phyloP scores from a whole-genome alignment of 2,329 filamentous ascomycete genomes.

The Aspergillus ochraceoroseus region DNA sequence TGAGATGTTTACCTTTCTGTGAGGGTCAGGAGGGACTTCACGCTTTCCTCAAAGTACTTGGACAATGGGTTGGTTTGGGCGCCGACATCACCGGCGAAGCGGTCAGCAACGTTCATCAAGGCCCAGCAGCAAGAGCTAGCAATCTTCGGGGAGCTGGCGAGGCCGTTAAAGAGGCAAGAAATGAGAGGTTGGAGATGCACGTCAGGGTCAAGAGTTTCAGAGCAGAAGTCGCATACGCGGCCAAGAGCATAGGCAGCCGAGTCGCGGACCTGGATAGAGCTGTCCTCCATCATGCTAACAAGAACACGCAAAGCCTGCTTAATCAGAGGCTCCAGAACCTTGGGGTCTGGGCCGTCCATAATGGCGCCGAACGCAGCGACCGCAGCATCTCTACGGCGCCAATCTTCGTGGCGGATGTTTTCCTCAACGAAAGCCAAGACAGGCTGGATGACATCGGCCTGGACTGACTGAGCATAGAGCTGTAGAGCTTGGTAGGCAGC shows the following conservation, averaged over 20 bases:
- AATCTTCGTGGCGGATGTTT: constrained; percentile 85
- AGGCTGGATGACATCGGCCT: constrained; percentile 73
- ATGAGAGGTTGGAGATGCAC: constrained; percentile 81
- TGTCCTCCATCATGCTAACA: constrained; percentile 88
- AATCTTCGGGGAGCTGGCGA: constrained; percentile 92
- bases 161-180: constrained; percentile 78
- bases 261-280: constrained; percentile 83
- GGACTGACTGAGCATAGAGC: constrained; percentile 89
- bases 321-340: constrained; percentile 84
- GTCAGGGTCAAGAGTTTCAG: constrained; percentile 80
- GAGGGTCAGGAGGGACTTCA: constrained; percentile 76
- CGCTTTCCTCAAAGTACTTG: constrained; percentile 86
- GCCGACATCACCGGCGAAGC: constrained; percentile 82
- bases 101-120: constrained; percentile 94
- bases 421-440: constrained; percentile 88
- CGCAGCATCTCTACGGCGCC: constrained; percentile 90
- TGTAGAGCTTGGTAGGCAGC: constrained; percentile 95
- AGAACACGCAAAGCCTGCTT: constrained; percentile 91
- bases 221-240: constrained; percentile 90
- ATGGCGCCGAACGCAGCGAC: constrained; percentile 97
- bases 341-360: constrained; percentile 96
- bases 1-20: constrained; percentile 68
- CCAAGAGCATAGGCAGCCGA: constrained; percentile 94
- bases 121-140: constrained; percentile 98
- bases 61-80: constrained; percentile 77